Base-by-base conservation (phyloP, 441 rosid species). In the Eruca vesicaria region DNA sequence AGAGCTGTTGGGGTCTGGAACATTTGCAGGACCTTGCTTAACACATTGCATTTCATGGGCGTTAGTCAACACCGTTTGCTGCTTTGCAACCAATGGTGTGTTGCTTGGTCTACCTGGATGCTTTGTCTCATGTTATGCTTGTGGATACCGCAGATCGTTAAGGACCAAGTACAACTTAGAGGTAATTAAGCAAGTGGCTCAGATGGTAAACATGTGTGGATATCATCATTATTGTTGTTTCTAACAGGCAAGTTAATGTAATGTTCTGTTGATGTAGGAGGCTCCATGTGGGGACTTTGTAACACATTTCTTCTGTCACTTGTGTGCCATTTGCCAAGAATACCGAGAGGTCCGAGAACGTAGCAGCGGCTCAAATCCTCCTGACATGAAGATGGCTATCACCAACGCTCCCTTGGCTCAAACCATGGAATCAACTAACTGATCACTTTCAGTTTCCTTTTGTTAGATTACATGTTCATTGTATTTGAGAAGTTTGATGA, bases 301-400 rank as follows among this genome's bases (percentile, higher is more conserved):
- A 7, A 89, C 99, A 43, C 98, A 90, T 80, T 86, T 88, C 75
- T 93, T 82, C 84, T 93, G 98, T 79, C 99, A 95, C 85, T 85
- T 89, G 68, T 92, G 98, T 66, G 97, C 98, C 32, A 84, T 86
- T 77, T 91, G 98, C 84, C 99, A 95, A 85, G 99, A 93, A 77
- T 93, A 88, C 53, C 82, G 97, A 78, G 96, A 95, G 87, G 87
- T 87, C 52, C 74, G 89, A 19, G 95, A 86, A 71, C 88, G 87
- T 76, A 83, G 83, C 14, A 92, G 91, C 20, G 82, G 81, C 43
- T 21, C 79, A 26, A 45, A 72, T 53, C 64, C 82, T 5, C 64
- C 80, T 6, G 87, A 88, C 72, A 80, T 81, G 20, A 81, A 63
- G 19, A 43, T 83, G 86, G 83, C 86, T 14, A 82, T 83, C 14